Evolutionary conservation across 148 eudicot species (phyloP).

Genomic region (Persicaria tinctoria): DNA sequence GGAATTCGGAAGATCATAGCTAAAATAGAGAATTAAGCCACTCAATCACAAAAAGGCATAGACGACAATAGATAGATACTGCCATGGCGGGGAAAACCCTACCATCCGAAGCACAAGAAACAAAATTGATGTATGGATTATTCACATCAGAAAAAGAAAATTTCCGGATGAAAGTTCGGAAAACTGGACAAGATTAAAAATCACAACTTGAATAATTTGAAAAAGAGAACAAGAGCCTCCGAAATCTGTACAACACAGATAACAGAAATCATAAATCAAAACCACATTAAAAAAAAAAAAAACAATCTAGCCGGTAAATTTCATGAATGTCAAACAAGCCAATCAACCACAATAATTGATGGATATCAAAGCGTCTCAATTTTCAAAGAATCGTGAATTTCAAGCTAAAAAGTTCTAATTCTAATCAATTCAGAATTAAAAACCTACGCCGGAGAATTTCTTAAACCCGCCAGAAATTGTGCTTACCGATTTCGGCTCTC

Average conservation of each 20-base stretch:
- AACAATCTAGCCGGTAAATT: slow-evolving; percentile 1
- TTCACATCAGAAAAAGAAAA: background rate
- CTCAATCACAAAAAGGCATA: background rate
- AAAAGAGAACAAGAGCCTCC: background rate
- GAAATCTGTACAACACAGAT: background rate
- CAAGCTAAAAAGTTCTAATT: background rate
- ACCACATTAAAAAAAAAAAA: background rate
- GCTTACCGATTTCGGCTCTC: background rate
- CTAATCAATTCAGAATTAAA: background rate
- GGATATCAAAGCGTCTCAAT: background rate
- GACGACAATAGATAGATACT: background rate
- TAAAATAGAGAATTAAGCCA: background rate
- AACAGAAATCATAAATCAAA: background rate
- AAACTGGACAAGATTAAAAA: slow-evolving; percentile 1
- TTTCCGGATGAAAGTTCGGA: background rate
- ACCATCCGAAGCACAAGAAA: background rate
- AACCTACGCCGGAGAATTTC: background rate
- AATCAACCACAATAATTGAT: background rate
- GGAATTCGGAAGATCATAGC: background rate
- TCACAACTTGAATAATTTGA: background rate
- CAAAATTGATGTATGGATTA: background rate
- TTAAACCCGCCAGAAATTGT: slow-evolving; percentile 3
- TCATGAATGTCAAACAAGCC: background rate
- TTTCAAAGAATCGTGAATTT: background rate
- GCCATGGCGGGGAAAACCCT: background rate